A percentile compares a stretch with the other conserved stretches of the same genome.
Evolutionary conservation across 73 alveolate species (phyloP).

Genomic region (Paramecium caudatum): DNA sequence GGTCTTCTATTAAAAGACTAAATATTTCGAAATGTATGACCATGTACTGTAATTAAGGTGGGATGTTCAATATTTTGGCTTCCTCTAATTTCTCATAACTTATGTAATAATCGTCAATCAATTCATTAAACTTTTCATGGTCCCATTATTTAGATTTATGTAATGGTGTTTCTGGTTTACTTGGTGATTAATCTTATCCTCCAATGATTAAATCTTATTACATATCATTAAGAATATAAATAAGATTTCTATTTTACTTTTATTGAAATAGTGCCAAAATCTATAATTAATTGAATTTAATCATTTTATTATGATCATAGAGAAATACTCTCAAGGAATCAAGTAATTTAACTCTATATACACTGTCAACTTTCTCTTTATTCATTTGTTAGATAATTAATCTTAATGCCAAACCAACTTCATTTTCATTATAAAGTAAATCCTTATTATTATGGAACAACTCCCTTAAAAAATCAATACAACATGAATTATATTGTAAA

Average conservation of each 20-base stretch:
- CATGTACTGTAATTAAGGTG: neutral
- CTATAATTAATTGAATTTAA: slow-evolving; percentile 6
- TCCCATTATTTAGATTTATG: slow-evolving; percentile 16
- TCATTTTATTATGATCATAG: slow-evolving; percentile 56
- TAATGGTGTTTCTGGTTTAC: neutral
- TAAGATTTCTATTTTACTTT: slow-evolving; percentile 7
- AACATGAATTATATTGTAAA: slow-evolving; percentile 8
- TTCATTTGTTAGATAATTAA: neutral
- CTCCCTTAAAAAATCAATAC: slow-evolving; percentile 48
- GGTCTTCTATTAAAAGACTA: slow-evolving; percentile 53
- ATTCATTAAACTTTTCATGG: neutral
- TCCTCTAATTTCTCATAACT: slow-evolving; percentile 48
- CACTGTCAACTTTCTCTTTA: neutral
- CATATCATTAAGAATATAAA: neutral
- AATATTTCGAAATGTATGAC: slow-evolving; percentile 34
- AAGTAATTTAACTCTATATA: neutral
- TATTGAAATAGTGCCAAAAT: neutral
- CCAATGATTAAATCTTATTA: slow-evolving; percentile 24
- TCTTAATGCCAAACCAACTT: neutral
- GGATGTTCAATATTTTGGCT: neutral
- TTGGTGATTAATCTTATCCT: too few species aligned
- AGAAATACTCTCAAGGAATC: slow-evolving; percentile 53
- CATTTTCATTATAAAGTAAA: slow-evolving; percentile 51
- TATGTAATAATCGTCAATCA: neutral
- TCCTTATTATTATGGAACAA: slow-evolving; percentile 55